Conservation (phyloP, 2,329 filamentous ascomycete species). For the Aciculosporium take region DNA sequence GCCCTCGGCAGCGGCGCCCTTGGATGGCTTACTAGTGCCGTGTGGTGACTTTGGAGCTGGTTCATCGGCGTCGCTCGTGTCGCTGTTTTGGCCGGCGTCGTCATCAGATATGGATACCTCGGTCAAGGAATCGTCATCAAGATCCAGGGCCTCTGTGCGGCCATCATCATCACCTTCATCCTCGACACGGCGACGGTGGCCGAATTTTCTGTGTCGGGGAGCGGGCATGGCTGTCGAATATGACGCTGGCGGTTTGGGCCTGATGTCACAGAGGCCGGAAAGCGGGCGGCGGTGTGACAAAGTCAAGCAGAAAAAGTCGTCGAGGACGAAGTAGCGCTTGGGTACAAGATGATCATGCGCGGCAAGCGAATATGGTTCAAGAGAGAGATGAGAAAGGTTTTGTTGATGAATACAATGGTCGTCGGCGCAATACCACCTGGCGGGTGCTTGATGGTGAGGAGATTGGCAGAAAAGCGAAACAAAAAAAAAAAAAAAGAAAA, state of each 20-base stretch:
- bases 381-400: constrained; percentile 5
- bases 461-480: not conserved
- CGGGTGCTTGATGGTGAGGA: constrained; percentile 9
- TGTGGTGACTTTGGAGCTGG: constrained; percentile 34
- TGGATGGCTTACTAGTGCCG: constrained; percentile 26
- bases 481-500: not conserved
- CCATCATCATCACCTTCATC: constrained; percentile 59
- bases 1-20: constrained; percentile 22
- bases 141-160: constrained; percentile 37
- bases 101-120: constrained; percentile 53
- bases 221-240: constrained; percentile 19
- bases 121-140: constrained; percentile 52
- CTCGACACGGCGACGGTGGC: constrained; percentile 52
- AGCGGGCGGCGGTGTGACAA: constrained; percentile 11
- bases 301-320: constrained; percentile 15
- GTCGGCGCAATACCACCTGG: constrained; percentile 11
- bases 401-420: not conserved
- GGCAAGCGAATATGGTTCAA: constrained; percentile 1
- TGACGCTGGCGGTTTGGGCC: not conserved
- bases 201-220: constrained; percentile 50
- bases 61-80: constrained; percentile 48
- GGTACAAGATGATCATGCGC: constrained; percentile 16
- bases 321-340: constrained; percentile 14
- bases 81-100: constrained; percentile 44
- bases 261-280: constrained; percentile 2